These are phyloP conservation scores for Tylopilus balloui DNA, from an alignment of 768 basidiomycete species.

Conservation along the genomic window DNA sequence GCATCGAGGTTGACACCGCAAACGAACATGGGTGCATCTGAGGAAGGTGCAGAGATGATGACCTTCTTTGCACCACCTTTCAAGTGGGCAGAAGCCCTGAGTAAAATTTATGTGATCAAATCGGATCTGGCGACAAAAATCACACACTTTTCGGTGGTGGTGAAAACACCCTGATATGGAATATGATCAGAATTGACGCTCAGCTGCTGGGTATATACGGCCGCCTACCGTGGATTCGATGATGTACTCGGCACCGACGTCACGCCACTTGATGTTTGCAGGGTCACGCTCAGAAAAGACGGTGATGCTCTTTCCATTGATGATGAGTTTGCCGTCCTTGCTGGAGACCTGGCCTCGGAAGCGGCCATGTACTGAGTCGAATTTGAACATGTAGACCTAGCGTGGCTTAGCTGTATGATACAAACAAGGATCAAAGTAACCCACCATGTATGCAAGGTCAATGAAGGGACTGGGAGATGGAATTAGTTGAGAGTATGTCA, in stretches of 20 bases:
- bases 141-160: slow-evolving; percentile 79
- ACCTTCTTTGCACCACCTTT: slow-evolving; percentile 99
- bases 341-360: slow-evolving; percentile 81
- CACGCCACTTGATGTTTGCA: slow-evolving; percentile 75
- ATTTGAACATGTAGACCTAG: slow-evolving; percentile 98
- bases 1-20: slow-evolving; percentile 91
- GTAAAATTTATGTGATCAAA: slow-evolving; percentile 3
- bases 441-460: slow-evolving; percentile 91
- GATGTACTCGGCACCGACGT: slow-evolving; percentile 83
- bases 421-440: slow-evolving; percentile 12
- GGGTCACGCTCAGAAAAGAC: slow-evolving; percentile 89
- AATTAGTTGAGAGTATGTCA: slow-evolving; percentile 4
- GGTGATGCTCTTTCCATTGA: slow-evolving; percentile 72
- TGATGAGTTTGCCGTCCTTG: slow-evolving; percentile 85
- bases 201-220: not conserved
- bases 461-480: slow-evolving; percentile 80
- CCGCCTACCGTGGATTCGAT: slow-evolving; percentile 86
- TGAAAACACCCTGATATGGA: slow-evolving; percentile 81
- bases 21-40: slow-evolving; percentile 94
- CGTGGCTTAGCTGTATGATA: slow-evolving; percentile 1
- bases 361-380: slow-evolving; percentile 88
- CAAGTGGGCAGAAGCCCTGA: slow-evolving; percentile 83
- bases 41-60: slow-evolving; percentile 98
- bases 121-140: slow-evolving; percentile 4
- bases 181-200: not conserved